Evolutionary conservation across 73 alveolate genomes (phyloP), one percentile per base, ranked within the genome.

Genomic region (Breviolum minutum): DNA sequence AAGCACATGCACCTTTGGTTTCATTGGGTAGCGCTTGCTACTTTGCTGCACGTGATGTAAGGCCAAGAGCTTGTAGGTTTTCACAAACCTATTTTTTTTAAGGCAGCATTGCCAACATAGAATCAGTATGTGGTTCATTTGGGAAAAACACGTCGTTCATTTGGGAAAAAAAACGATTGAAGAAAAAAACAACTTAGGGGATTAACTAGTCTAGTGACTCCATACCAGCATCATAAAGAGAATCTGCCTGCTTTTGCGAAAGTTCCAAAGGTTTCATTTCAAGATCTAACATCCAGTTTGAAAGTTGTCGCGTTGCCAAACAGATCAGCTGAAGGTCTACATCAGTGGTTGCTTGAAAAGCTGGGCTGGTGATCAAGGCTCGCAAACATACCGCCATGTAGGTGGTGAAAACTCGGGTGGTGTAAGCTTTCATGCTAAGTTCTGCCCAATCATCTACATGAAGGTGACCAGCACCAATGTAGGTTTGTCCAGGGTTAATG

Each of bases 401-500:
- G n/a, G 86, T 2, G 1, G 86, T 77, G 26, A 77, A 77, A 7
- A 27, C 86, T n/a, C 86, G 27, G 9, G n/a, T n/a, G 12, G 86
- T 63, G 27, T 77, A 77, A 22, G 86, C 86, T 26, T 77, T 77
- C 86, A 77, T 20, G 27, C 63, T 77, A 27, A 77, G 86, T n/a
- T 77, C 86, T 29, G 86, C 63, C 22, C n/a, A 77, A 8, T 16
- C 24, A 8, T 77, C 86, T 29, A 77, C 1, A 30, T 30, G 61
- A 4, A 77, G 20, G 63, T 77, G 86, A 24, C 86, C 62, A 26
- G 27, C 9, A 13, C 63, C 63, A n/a, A 77, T 77, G n/a, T 5
- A 29, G 12, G 86, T 77, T 77, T 77, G 86, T 8, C 86, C 86
- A n/a, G 86, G 86, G 62, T 77, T 77, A 63, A 77, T 77, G 14